Base-by-base conservation (phyloP, 2,329 filamentous ascomycete species). In the Fusarium sp. region DNA sequence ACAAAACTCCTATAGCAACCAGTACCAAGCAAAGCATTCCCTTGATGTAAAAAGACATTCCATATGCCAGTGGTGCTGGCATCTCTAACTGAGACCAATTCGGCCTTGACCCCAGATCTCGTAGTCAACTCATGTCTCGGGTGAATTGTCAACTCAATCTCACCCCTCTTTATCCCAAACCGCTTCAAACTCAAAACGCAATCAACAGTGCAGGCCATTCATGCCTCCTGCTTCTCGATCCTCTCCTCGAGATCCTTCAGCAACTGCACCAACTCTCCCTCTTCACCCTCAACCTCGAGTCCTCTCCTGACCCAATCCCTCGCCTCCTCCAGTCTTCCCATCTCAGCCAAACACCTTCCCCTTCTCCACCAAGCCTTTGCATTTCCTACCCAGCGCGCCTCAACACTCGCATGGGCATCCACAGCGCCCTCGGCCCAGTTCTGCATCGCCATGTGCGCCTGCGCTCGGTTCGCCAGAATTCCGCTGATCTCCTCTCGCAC, bases 281-380 rank as follows among this genome's bases (percentile, higher is more conserved):
- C 89, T 82, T 88, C 90, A 18, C 92, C 92, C 84, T 97, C 95
- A 80, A 95, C 91, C 85, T 97, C 95, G 64, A 97, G 82, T 0
- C 90, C 95, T 79, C 90, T 88, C 73, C 87, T 88, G 44, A 97
- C 88, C 90, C 95, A 97, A 71, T 91, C 90, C 77, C 86, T 86
- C 2, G 95, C 95, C 89, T 98, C 95, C 61, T 93, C 91, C 78
- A 93, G 84, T 68, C 95, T 83, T 3, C 93, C 92, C 96, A 98
- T 98, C 89, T 99, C 96, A 74, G 92, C 83, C 79, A 98, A 83
- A 80, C 94, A 97, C 84, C 91, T 91, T 15, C 93, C 96, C 70
- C 93, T 87, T 70, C 96, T 87, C 92, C 94, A 98, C 94, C 95
- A 98, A 1, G 91, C 95, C 89, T 98, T 98, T 3, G 93, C 91